phyloP scores from a whole-genome alignment of 1,139 yeast genomes.

The Geotrichum reessii region DNA sequence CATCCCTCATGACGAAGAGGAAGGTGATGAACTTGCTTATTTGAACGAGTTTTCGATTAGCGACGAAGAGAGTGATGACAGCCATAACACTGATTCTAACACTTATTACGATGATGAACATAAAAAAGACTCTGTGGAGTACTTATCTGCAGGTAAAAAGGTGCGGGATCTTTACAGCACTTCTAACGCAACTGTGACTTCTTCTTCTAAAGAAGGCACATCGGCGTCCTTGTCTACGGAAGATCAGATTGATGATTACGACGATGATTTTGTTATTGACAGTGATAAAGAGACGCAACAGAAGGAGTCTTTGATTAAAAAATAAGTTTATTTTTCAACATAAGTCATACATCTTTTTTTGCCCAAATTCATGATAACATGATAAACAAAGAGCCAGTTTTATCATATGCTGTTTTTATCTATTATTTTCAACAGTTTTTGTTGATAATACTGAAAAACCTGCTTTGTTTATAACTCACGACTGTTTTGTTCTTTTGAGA shows the following conservation, averaged over 20 bases:
- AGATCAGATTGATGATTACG: neutral
- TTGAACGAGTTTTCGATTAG: constrained; percentile 18
- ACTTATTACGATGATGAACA: neutral
- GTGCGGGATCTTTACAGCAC: constrained; percentile 25
- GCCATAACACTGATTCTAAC: constrained; percentile 13
- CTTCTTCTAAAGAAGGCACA: neutral
- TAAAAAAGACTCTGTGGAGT: neutral
- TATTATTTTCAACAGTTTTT: no score
- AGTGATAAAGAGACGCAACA: constrained; percentile 1
- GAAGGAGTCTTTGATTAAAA: neutral
- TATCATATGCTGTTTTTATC: neutral
- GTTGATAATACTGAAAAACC: no score
- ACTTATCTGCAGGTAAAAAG: constrained; percentile 21
- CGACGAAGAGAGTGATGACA: constrained; percentile 17
- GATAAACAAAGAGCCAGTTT: neutral
- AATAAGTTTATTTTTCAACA: neutral
- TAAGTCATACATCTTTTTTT: no score
- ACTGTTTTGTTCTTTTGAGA: no score
- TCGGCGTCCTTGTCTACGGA: neutral
- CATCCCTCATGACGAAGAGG: constrained; percentile 16
- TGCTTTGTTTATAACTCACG: no score
- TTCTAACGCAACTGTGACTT: neutral
- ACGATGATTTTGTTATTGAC: neutral
- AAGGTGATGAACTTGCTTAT: constrained; percentile 20
- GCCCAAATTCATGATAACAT: neutral